Conservation (phyloP, 2,329 filamentous ascomycete species). For the Scedosporium boydii region DNA sequence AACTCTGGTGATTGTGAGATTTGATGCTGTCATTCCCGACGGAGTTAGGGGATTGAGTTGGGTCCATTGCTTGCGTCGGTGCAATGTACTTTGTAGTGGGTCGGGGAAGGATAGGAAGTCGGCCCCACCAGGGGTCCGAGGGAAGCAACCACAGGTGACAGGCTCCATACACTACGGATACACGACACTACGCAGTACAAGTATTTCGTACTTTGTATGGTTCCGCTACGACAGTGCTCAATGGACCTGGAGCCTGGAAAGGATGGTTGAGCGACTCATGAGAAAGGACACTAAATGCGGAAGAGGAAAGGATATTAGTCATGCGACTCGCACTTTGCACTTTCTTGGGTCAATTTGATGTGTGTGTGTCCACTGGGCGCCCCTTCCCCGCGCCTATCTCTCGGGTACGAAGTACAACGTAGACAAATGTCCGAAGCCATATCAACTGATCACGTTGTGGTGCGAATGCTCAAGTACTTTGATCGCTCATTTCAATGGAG, state of each 20-base stretch:
- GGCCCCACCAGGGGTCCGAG: no score
- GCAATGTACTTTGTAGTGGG: neutral
- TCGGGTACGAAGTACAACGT: neutral
- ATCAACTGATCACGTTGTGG: no score
- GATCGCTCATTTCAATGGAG: no score
- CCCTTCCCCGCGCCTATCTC: neutral
- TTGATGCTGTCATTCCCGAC: neutral
- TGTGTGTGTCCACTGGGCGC: neutral
- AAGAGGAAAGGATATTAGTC: neutral
- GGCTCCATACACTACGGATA: no score
- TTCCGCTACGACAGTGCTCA: neutral
- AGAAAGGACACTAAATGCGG: neutral
- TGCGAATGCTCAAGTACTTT: no score
- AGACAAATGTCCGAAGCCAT: neutral
- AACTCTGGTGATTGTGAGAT: no score
- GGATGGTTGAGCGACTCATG: neutral
- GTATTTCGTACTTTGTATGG: neutral
- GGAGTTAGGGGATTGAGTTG: neutral
- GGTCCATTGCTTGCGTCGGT: neutral
- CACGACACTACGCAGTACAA: no score
- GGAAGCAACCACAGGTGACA: no score
- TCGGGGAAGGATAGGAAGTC: neutral
- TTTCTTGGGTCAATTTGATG: neutral
- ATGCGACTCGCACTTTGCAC: neutral
- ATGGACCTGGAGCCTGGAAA: neutral